Evolutionary conservation across 1,139 yeast species (phyloP), one percentile per base, ranked within the genome.

Genomic region (Suhomyces anneliseae): DNA sequence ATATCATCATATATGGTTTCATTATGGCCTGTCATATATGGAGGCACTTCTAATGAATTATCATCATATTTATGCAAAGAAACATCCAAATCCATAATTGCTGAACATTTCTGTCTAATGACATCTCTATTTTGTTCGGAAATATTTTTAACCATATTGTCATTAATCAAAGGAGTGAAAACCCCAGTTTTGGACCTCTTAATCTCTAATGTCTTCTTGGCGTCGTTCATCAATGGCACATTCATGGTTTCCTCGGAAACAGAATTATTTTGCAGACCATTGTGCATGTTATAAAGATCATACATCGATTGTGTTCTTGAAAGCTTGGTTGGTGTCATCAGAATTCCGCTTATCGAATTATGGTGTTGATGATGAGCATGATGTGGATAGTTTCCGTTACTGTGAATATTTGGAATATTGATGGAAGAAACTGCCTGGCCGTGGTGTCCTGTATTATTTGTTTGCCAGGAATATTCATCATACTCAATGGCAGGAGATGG

Each of bases 401-500:
- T 19, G 29, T n/a, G 19, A 11, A 27, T 35, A 40, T 19, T 29
- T n/a, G 46, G 29, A 35, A 39, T 38, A 26, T 36, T 38, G 8
- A 46, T 42, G 34, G 31, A 37, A 4, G 33, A 36, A 29, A 27
- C 29, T 26, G 27, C 10, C n/a, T n/a, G 33, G 36, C 34, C 38
- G 14, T 24, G 12, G 34, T 31, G 38, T 9, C 24, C 38, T 3
- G 48, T 34, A 9, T 26, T 33, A 31, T 40, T 43, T 5, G 46
- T 14, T 8, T 47, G 54, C 74, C 78, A 71, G 19, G 65, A 64
- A 51, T 64, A 74, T 31, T 76, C 82, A 15, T 77, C 82, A 45
- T 63, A 60, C 53, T 78, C 82, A 8, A 69, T 45, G 1, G 72
- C 74, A 0, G 82, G 82, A 1, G 82, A 76, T 3, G 82, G 81